Evolutionary conservation across 176 grass and related monocot species (phyloP), one percentile per base, ranked within the genome.

Genomic region (Ampelocalamus luodianensis): DNA sequence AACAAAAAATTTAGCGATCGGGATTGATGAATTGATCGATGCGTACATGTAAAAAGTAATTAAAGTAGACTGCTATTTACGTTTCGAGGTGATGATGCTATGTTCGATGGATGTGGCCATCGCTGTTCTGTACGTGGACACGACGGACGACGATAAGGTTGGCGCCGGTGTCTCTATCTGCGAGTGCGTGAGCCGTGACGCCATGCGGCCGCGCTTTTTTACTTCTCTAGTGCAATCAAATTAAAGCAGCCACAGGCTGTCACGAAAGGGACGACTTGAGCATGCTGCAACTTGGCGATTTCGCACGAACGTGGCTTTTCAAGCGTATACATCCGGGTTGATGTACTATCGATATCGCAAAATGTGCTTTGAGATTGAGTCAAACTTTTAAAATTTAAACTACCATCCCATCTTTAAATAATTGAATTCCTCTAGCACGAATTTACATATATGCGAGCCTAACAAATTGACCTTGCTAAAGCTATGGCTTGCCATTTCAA

Each of bases 111-210:
- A 51, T 53, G 45, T 56, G 77, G 77, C 0, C 43, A 26, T 8
- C 9, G 9, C 3, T 3, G 20, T 4, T 42, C 24, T 20, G 59
- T 64, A 20, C 34, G 44, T 40, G 44, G 68, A 58, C 53, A 16
- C 26, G 81, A 34, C n/a, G 54, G 43, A 18, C 9, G 42, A 43
- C 43, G 82, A 51, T 60, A 66, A 68, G 79, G 68, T 39, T 24
- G 79, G 27, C 32, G 71, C 24, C 43, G 39, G 36, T 46, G 89
- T 91, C 69, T 22, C 85, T 18, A 24, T 84, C 88, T 18, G 16
- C 38, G n/a, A 9, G 51, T 84, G 85, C 89, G 89, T 87, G 51
- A 83, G 89, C 89, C 68, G 5, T 90, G 85, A 90, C 89, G 89
- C 76, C 85, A 87, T 36, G 67, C 71, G 5, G 40, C 54, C 15